Percentiles rank a stretch among this genome's conserved stretches.
Evolutionary conservation across 2,329 filamentous ascomycete genomes (phyloP).

Genomic region (Alternaria sp.): DNA sequence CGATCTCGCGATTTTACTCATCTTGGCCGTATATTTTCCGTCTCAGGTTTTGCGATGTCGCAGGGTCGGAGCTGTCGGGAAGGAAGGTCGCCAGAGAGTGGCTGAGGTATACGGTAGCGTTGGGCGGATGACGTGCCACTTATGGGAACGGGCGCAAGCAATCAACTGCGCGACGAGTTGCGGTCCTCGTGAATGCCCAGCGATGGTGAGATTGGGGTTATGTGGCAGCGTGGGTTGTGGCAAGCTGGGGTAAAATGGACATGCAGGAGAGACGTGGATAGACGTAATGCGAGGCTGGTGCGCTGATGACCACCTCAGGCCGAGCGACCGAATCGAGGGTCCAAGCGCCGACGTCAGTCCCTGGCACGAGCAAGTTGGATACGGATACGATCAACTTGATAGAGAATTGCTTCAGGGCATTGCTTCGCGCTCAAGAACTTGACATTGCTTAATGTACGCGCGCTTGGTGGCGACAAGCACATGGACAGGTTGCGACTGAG

Average conservation of each 20-base stretch:
- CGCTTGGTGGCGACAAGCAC: neutral
- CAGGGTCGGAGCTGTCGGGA: conserved; percentile 14
- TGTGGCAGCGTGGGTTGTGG: conserved; percentile 15
- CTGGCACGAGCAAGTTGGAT: neutral
- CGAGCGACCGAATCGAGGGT: conserved; percentile 19
- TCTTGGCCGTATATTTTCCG: conserved; percentile 54
- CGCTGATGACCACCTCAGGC: conserved; percentile 18
- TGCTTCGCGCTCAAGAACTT: neutral
- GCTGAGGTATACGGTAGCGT: conserved; percentile 12
- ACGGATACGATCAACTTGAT: neutral
- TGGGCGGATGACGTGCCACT: conserved; percentile 21
- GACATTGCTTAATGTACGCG: neutral
- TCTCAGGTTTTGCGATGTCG: neutral
- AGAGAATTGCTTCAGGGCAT: neutral
- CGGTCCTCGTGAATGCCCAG: conserved; percentile 1
- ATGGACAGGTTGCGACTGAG: neutral
- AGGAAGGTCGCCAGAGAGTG: conserved; percentile 17
- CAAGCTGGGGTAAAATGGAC: conserved; percentile 17
- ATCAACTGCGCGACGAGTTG: conserved; percentile 5
- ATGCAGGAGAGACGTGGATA: conserved; percentile 18
- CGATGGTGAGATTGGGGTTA: conserved; percentile 1
- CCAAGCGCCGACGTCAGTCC: conserved; percentile 18
- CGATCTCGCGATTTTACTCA: conserved; percentile 97
- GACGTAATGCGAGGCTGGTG: conserved; percentile 21
- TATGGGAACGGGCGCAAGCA: conserved; percentile 12